Base-by-base conservation (phyloP, 2,329 filamentous ascomycete genomes). In the Keithomyces neogunnii region DNA sequence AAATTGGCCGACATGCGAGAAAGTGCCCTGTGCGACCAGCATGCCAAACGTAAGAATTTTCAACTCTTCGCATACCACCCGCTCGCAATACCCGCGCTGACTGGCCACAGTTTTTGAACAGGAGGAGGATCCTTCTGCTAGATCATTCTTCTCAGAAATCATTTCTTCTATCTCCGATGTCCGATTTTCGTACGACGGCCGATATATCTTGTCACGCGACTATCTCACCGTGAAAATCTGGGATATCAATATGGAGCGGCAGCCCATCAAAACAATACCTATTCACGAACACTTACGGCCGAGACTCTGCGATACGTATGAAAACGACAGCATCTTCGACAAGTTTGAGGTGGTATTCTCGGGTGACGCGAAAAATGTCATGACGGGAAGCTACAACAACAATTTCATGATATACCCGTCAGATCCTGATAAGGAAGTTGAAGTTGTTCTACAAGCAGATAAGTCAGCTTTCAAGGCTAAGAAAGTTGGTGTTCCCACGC, bases 401-500 rank as follows among this genome's bases (percentile, higher is more conserved):
- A 99, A 99, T 75, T 97, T 99, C 77, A 99, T 99, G 93, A 99
- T 99, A 65, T 99, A 97, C 69, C 93, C 93, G 4, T 93, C 91
- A 30, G 92, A 97, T 63, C 88, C 91, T 5, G 89, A 92, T 59
- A 95, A 95, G 73, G 93, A 99, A 67, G 92, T 92, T 3, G 93
- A 99, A 70, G 91, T 99, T 46, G 93, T 99, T 45, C 76, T 99
- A 52, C 93, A 99, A 70, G 93, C 93, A 39, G 93, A 99, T 69
- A 99, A 99, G 76, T 96, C 90, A 51, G 93, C 93, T 9, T 99
- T 99, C 82, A 99, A 99, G 75, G 93, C 93, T 36, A 99, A 99
- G 84, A 99, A 97, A 77, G 92, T 99, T 58, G 93, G 93, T 56
- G 89, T 99, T 48, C 93, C 93, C 40, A 97, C 91, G 49, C 93